Percentiles rank a stretch among this genome's conserved stretches.
Evolutionary conservation across 1,284 basidiomycete species (phyloP).

Genomic region (Amylostereum areolatum): DNA sequence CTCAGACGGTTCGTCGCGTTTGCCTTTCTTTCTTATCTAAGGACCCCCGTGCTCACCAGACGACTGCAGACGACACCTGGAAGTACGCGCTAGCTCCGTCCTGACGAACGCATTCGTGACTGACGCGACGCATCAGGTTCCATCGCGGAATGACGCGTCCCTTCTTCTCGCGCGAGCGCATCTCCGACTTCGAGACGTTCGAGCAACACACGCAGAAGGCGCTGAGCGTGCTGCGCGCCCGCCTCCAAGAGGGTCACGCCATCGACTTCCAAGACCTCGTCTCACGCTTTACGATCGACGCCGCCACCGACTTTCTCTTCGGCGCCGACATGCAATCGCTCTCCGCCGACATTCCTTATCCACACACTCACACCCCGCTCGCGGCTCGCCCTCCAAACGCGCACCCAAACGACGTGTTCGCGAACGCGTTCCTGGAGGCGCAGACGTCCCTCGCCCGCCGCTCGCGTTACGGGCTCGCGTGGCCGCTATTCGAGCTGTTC

Average conservation of each 20-base stretch:
- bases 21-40: background rate
- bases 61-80: slow-evolving; percentile 22
- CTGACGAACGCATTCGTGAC: background rate
- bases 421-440: slow-evolving; percentile 31
- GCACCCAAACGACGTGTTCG: slow-evolving; percentile 25
- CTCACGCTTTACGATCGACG: slow-evolving; percentile 33
- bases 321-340: slow-evolving; percentile 30
- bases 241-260: slow-evolving; percentile 13
- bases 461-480: slow-evolving; percentile 21
- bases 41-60: background rate
- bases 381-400: background rate
- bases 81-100: slow-evolving; percentile 14
- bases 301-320: slow-evolving; percentile 37
- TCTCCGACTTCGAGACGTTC: slow-evolving; percentile 18
- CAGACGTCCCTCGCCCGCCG: slow-evolving; percentile 28
- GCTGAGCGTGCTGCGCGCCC: slow-evolving; percentile 14
- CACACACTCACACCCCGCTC: slow-evolving; percentile 11
- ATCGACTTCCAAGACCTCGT: slow-evolving; percentile 27
- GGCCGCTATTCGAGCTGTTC: slow-evolving; percentile 29
- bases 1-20: slow-evolving; percentile 6
- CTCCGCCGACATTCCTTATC: slow-evolving; percentile 23
- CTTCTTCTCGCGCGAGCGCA: slow-evolving; percentile 18
- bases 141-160: slow-evolving; percentile 25
- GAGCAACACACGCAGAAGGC: slow-evolving; percentile 14
- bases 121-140: slow-evolving; percentile 13